Base-by-base conservation (phyloP, 2,329 filamentous ascomycete genomes). In the Malbranchea cinnamomea region DNA sequence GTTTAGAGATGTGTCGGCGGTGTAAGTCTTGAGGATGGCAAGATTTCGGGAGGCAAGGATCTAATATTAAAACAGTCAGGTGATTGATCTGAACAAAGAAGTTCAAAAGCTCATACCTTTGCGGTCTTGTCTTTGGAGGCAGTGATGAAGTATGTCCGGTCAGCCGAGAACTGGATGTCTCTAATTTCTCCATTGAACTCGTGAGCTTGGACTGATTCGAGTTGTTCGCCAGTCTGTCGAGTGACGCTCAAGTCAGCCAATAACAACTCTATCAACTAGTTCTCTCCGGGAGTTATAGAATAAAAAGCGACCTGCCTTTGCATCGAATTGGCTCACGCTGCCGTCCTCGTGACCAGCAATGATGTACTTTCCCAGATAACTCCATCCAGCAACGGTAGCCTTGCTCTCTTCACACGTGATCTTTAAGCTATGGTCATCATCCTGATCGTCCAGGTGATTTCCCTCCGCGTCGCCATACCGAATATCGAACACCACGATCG, bases 131-230 rank as follows among this genome's bases (percentile, higher is more conserved):
- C 89, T 67, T 94, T 95, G 52, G 79, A 89, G 35, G 89, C 78
- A 35, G 89, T 98, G 65, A 98, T 89, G 66, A 95, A 95, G 65
- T 94, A 94, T 48, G 85, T 92, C 47, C 87, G 74, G 66, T 98
- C 89, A 31, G 74, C 59, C 32, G 83, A 78, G 80, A 89, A 95
- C 63, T 98, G 89, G 37, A 98, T 71, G 57, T 98, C 89, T 47
- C 81, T 89, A 49, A 98, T 81, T 56, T 70, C 67, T 50, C 68
- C 63, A 62, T 82, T 78, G 48, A 78, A 75, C 59, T 92, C 87
- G 63, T 98, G 89, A 37, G 77, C 76, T 53, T 79, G 76, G 50
- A 78, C 68, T 59, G 82, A 84, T 60, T 78, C 72, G 44, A 91
- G 58, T 41, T 81, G 67, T 43, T 93, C 83, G 54, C 85, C 85